Evolutionary conservation across 805 yeast species (phyloP).

Genomic region (Spathaspora hagerdaliae): DNA sequence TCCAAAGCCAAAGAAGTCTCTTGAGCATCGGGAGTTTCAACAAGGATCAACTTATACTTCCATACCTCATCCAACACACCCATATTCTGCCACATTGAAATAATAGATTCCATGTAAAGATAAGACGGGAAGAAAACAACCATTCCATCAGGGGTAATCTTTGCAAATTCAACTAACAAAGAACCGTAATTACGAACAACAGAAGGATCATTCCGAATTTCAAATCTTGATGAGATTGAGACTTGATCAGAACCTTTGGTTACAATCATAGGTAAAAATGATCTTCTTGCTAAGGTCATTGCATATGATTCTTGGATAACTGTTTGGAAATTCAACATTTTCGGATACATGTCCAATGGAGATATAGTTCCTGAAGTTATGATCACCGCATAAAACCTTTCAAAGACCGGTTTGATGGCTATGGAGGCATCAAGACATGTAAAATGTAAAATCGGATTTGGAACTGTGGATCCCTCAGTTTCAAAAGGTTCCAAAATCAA

Average conservation of each 20-base stretch:
- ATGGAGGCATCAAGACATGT: constrained; percentile 97
- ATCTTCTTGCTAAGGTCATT: constrained; percentile 89
- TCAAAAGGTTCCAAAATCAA: constrained; percentile 94
- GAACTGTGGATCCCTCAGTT: constrained; percentile 88
- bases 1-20: constrained; percentile 95
- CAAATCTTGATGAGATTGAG: constrained; percentile 92
- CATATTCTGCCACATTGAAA: constrained; percentile 98
- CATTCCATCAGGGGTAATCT: constrained; percentile 96
- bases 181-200: constrained; percentile 97
- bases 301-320: constrained; percentile 93
- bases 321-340: constrained; percentile 90
- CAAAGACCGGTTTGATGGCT: constrained; percentile 96
- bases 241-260: constrained; percentile 99
- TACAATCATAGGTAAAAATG: constrained; percentile 92
- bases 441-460: constrained; percentile 90
- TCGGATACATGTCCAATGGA: constrained; percentile 97
- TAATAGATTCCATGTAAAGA: constrained; percentile 95
- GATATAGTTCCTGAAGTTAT: constrained; percentile 98
- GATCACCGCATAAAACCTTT: constrained; percentile 83
- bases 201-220: constrained; percentile 95
- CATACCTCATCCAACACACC: constrained; percentile 97
- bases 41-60: constrained; percentile 92
- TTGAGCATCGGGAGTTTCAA: constrained; percentile 98
- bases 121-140: constrained; percentile 98
- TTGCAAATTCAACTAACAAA: constrained; percentile 84